Conservation (phyloP, 371 early-diverging fungal species). For the Actinomortierella wolfii region DNA sequence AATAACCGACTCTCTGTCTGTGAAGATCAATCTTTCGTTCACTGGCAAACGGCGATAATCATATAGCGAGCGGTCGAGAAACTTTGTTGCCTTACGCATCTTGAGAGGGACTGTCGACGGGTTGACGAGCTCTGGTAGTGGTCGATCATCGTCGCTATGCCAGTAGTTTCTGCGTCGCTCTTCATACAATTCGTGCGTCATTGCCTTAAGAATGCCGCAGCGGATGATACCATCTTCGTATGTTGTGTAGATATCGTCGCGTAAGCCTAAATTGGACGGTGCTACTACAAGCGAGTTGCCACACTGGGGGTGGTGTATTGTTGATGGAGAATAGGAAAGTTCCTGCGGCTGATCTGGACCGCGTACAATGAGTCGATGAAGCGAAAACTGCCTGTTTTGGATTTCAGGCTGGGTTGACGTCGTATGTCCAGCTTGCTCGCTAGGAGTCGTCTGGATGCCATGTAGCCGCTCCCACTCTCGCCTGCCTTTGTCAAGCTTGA, state of each 20-base stretch:
- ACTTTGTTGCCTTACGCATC: constrained; percentile 50
- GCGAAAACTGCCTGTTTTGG: background rate
- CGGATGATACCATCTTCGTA: constrained; percentile 53
- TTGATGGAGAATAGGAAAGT: constrained; percentile 53
- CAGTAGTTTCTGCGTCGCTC: constrained; percentile 11
- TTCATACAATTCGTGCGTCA: constrained; percentile 7
- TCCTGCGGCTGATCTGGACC: constrained; percentile 49
- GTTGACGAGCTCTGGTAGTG: background rate
- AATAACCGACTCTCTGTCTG: constrained; percentile 45
- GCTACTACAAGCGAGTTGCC: constrained; percentile 55
- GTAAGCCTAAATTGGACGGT: constrained; percentile 50
- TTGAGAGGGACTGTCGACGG: constrained; percentile 17
- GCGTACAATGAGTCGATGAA: constrained; percentile 27
- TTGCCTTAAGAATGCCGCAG: constrained; percentile 47
- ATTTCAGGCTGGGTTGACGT: too few species aligned
- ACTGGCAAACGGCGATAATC: constrained; percentile 31
- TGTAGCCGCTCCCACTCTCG: constrained; percentile 28
- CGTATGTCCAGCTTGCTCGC: too few species aligned
- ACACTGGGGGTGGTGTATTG: constrained; percentile 58
- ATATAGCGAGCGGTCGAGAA: constrained; percentile 47
- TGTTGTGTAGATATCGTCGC: constrained; percentile 55
- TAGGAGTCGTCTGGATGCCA: background rate
- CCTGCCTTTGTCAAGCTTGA: constrained; percentile 28
- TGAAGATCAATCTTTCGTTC: constrained; percentile 41
- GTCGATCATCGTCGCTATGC: constrained; percentile 29